Conservation (phyloP, 306 rosid genomes). For the Cercis canadensis region DNA sequence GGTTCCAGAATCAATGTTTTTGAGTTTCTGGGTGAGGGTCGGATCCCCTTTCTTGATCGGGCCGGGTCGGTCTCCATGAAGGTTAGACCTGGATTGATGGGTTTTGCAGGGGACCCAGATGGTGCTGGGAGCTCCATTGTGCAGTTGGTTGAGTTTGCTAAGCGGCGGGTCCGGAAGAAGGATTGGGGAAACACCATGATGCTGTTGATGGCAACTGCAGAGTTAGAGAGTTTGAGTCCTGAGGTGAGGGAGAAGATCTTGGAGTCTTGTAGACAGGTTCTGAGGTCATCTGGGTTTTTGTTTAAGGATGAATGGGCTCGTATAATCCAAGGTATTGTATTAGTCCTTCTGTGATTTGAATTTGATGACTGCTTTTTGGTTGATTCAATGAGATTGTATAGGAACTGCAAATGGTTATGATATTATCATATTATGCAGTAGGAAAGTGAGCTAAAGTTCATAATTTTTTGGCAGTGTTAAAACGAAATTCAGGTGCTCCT, state of each 20-base stretch:
- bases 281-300: constrained; percentile 51
- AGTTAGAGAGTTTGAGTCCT: constrained; percentile 36
- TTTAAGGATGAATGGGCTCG: constrained; percentile 60
- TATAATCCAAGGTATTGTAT: constrained; percentile 33
- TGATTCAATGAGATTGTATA: background rate
- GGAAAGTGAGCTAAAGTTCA: background rate
- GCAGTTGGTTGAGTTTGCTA: constrained; percentile 44
- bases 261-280: constrained; percentile 44
- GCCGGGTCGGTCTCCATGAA: constrained; percentile 36
- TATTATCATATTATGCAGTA: background rate
- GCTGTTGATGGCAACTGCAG: constrained; percentile 37
- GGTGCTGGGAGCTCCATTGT: constrained; percentile 23
- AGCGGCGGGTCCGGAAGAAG: constrained; percentile 42
- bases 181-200: constrained; percentile 46
- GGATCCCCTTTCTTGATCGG: constrained; percentile 33
- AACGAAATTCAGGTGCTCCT: background rate
- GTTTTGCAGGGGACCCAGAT: constrained; percentile 19
- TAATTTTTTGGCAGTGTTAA: background rate
- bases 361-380: background rate
- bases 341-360: background rate
- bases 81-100: constrained; percentile 32
- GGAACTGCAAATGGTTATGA: background rate
- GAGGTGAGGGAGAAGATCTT: constrained; percentile 39
- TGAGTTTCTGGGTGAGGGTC: constrained; percentile 49
- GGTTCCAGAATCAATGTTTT: constrained; percentile 45